Base-by-base conservation (phyloP, 1,139 yeast genomes). In the Debaryomycetaceae sp. region DNA sequence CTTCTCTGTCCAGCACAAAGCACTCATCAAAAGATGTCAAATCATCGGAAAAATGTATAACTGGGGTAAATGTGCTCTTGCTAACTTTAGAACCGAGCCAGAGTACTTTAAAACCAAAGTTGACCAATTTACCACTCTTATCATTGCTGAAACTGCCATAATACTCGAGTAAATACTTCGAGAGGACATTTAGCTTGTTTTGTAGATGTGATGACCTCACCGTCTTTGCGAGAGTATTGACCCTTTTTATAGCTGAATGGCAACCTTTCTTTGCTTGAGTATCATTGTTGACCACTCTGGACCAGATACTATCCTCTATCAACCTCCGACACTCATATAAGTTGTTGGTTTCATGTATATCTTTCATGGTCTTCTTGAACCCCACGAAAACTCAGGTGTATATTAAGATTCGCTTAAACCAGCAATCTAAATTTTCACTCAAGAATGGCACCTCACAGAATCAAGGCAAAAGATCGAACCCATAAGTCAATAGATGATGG, bases 81-180 rank as follows among this genome's bases (percentile, higher is more conserved):
- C 54, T 44, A 1, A 69, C 40, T 24, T 57, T 59, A 1, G 81
- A 75, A 24, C 73, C 61, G 3, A 74, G 45, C 84, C 83, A 79
- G 3, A 52, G 33, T 3, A 75, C 41, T 40, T 63, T 66, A 6
- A 60, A 59, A 15, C 56, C 51, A 17, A 53, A 31, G 4, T 47
- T 33, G 13, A 47, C 30, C 33, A 43, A 17, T 31, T 45, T 41
- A 40, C 42, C n/a, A 15, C 41, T 39, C 5, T 46, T 32, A 16
- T 24, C n/a, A 26, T 39, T 31, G 17, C 17, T 22, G 33, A 40
- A 35, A 9, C 33, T 17, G 8, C 63, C 63, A 41, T 63, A 64
- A 13, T 49, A 45, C 3, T 47, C 35, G 34, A 66, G 42, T 5
- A 59, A 45, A 37, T 42, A 61, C 34, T 43, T 36, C 3, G 68